Percentiles rank a stretch among this genome's conserved stretches.
phyloP scores from a whole-genome alignment of 2,329 filamentous ascomycete species.

The Arthrobotrys iridis region DNA sequence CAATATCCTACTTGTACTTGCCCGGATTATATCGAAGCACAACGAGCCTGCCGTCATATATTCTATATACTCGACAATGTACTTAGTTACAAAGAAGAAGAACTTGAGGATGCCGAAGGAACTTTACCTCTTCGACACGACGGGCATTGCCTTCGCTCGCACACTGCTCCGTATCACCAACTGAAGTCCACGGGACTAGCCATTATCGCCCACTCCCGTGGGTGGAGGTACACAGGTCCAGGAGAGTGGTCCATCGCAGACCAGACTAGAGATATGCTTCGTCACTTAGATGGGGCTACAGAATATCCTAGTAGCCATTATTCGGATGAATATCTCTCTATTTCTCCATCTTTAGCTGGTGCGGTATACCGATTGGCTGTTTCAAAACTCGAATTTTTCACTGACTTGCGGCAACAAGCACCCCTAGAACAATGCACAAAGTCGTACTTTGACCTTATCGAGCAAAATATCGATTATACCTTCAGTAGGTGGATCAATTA shows the following conservation, averaged over 20 bases:
- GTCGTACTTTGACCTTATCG: slow-evolving; percentile 22
- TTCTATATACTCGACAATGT: slow-evolving; percentile 42
- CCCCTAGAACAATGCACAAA: slow-evolving; percentile 45
- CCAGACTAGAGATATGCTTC: slow-evolving; percentile 39
- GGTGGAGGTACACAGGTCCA: slow-evolving; percentile 25
- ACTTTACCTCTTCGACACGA: slow-evolving; percentile 31
- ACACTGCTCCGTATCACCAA: slow-evolving; percentile 20
- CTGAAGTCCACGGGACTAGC: slow-evolving; percentile 25
- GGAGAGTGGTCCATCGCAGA: slow-evolving; percentile 26
- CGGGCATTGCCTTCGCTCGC: slow-evolving; percentile 28
- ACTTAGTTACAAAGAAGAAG: slow-evolving; percentile 19
- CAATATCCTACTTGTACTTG: slow-evolving; percentile 38
- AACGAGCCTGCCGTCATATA: slow-evolving; percentile 39
- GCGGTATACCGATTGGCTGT: slow-evolving; percentile 52
- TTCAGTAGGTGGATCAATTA: slow-evolving; percentile 50
- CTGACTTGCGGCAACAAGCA: slow-evolving; percentile 50
- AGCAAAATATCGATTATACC: slow-evolving; percentile 15
- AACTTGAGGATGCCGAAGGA: neutral
- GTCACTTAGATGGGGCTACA: slow-evolving; percentile 30
- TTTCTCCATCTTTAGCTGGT: slow-evolving; percentile 33
- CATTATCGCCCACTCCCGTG: slow-evolving; percentile 9
- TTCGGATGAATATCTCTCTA: slow-evolving; percentile 42
- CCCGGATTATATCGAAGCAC: neutral
- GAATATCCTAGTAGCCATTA: slow-evolving; percentile 22
- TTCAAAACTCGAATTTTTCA: slow-evolving; percentile 46